Conservation (phyloP, 441 rosid genomes). For the Capsella rubella region DNA sequence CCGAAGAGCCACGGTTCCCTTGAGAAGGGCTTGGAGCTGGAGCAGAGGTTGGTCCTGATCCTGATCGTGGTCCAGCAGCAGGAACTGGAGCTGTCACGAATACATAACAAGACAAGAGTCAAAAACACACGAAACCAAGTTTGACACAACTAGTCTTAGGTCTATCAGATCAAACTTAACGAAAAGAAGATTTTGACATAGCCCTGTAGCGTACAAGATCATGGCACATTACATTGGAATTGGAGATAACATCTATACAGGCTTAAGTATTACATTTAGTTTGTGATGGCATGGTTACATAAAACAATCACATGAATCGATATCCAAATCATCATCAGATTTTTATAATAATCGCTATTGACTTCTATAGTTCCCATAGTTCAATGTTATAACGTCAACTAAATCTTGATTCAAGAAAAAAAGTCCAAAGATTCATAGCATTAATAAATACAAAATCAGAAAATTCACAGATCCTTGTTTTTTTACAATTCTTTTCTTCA, state of each 20-base stretch:
- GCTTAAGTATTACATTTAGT: not conserved
- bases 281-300: not conserved
- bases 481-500: too few species aligned
- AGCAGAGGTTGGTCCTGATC: not conserved
- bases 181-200: conserved; percentile 18
- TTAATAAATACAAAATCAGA: not conserved
- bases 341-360: not conserved
- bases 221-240: not conserved
- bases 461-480: not conserved
- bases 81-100: conserved; percentile 38
- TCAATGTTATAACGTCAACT: not conserved
- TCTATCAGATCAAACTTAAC: not conserved
- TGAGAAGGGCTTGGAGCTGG: conserved; percentile 41
- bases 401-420: not conserved
- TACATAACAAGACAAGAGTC: conserved; percentile 3
- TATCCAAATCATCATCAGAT: not conserved
- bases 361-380: conserved; percentile 4
- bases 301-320: not conserved
- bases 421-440: conserved; percentile 23
- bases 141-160: not conserved
- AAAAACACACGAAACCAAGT: conserved; percentile 20
- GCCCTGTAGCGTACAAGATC: not conserved
- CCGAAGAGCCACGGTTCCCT: conserved; percentile 35
- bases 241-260: not conserved
- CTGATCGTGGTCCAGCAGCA: conserved; percentile 4